phyloP scores from a whole-genome alignment of 179 eudicot genomes.

The Heliamphora pulchella region DNA sequence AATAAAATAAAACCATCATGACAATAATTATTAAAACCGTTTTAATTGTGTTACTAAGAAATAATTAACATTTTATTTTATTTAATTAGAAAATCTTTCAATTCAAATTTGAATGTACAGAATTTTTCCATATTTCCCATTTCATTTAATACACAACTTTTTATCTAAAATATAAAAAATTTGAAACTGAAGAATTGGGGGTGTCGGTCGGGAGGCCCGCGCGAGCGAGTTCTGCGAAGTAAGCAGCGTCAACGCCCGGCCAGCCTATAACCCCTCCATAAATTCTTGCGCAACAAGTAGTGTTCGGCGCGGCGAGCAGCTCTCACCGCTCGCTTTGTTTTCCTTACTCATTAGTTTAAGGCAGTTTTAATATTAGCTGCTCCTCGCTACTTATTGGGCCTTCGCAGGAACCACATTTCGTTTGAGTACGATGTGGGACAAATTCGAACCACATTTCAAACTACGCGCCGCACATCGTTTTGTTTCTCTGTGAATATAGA shows the following conservation, averaged over 20 bases:
- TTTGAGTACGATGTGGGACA: conserved; percentile 10
- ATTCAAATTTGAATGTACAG: too few species aligned
- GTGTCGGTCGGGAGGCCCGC: conserved; percentile 77
- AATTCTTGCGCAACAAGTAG: conserved; percentile 46
- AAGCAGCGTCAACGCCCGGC: conserved; percentile 86
- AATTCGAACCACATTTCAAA: neutral
- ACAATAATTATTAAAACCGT: too few species aligned
- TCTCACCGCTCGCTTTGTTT: conserved; percentile 93
- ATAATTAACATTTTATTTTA: too few species aligned
- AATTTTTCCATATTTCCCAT: too few species aligned
- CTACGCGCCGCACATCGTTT: too few species aligned
- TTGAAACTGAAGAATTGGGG: neutral
- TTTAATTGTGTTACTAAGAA: too few species aligned
- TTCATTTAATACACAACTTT: too few species aligned
- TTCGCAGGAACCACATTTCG: neutral
- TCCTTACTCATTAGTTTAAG: conserved; percentile 99
- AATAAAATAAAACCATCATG: too few species aligned
- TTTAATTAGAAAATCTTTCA: too few species aligned
- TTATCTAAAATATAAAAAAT: too few species aligned
- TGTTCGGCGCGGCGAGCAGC: conserved; percentile 54
- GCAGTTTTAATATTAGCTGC: conserved; percentile 10
- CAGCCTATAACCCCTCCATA: conserved; percentile 90
- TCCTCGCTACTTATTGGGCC: neutral
- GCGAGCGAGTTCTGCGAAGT: conserved; percentile 83
- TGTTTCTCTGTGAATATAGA: too few species aligned